Percentiles rank a stretch among this genome's conserved stretches.
Conservation (phyloP, 495 filamentous ascomycete genomes). For the Aspergillus egyptiacus region DNA sequence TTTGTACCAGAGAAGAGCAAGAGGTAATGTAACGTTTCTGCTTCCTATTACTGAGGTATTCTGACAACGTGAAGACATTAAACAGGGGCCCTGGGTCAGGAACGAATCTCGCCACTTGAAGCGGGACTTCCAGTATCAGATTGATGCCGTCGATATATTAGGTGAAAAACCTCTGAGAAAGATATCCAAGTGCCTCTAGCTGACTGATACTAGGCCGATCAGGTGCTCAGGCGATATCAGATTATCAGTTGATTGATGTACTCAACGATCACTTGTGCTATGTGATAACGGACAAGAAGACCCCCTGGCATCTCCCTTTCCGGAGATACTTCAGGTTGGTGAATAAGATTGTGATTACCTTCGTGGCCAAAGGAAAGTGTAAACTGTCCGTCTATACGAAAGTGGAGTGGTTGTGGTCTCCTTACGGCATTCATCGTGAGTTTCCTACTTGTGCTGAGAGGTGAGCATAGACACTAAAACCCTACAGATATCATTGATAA, state of each 20-base stretch:
- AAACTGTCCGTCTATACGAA: conserved; percentile 84
- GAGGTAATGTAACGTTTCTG: conserved; percentile 36
- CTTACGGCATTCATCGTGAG: conserved; percentile 56
- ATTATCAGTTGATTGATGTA: conserved; percentile 86
- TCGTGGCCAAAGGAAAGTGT: conserved; percentile 83
- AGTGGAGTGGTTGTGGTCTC: conserved; percentile 74
- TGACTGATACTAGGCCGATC: conserved; percentile 34
- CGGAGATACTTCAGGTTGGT: conserved; percentile 73
- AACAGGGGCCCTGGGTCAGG: conserved; percentile 80
- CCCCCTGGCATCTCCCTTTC: conserved; percentile 86
- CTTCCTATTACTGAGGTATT: not conserved
- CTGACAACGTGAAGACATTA: conserved; percentile 45
- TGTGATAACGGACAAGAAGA: conserved; percentile 80
- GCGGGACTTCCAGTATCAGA: conserved; percentile 74
- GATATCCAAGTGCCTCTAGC: not conserved
- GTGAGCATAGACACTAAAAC: conserved; percentile 9
- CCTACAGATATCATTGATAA: conserved; percentile 61
- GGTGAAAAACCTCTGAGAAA: conserved; percentile 35
- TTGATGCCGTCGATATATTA: conserved; percentile 59
- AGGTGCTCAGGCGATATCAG: conserved; percentile 54
- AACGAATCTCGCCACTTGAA: conserved; percentile 62
- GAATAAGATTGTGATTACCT: conserved; percentile 89
- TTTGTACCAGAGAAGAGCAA: conserved; percentile 77
- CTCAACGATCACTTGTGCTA: conserved; percentile 95
- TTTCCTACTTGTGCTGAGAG: not conserved